Base-by-base conservation (phyloP, 2,329 filamentous ascomycete species). In the Gaeumannomyces sp. region DNA sequence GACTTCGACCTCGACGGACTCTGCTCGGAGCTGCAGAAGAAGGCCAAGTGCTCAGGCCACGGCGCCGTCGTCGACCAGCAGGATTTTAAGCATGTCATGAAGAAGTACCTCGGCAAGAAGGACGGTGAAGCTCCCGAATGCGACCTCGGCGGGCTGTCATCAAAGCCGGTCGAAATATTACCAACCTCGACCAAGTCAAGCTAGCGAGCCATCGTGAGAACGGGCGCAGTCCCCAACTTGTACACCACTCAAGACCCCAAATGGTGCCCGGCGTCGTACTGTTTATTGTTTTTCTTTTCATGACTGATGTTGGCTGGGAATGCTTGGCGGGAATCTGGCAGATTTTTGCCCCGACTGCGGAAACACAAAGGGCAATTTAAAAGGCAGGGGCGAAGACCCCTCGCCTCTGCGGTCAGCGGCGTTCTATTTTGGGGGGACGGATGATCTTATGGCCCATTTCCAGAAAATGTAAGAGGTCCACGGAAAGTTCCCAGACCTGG, bases 1-100 rank as follows among this genome's bases (percentile, higher is more conserved):
- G 93, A 96, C 70, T 92, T 98, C 69, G 95, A 99, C 70, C 89
- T 99, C 61, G 95, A 99, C 73, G 88, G 89, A 45, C 84, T 99
- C 29, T 99, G 95, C 79, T 90, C 90, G 5, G 93, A 99, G 74
- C 85, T 99, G 19, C 91, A 94, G 69, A 91, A 93, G 75, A 99
- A 99, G 80, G 95, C 95, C 65, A 95, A 94, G 74, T 99, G 95
- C 76, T 96, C 93, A 0, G 91, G 96, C 70, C 89, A 84, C 25
- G 94, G 95, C 22, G 92, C 96, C 16, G 92, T 97, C 25, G 91
- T 99, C 29, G 89, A 93, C 67, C 89, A 96, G 78, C 86, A 87
- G 64, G 93, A 98, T 72, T 96, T 98, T 71, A 90, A 97, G 73
- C 85, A 83, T 57, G 90, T 93, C 63, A 83, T 94, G 78, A 84